Conservation (phyloP, 441 rosid genomes). For the Croton laevigatus region DNA sequence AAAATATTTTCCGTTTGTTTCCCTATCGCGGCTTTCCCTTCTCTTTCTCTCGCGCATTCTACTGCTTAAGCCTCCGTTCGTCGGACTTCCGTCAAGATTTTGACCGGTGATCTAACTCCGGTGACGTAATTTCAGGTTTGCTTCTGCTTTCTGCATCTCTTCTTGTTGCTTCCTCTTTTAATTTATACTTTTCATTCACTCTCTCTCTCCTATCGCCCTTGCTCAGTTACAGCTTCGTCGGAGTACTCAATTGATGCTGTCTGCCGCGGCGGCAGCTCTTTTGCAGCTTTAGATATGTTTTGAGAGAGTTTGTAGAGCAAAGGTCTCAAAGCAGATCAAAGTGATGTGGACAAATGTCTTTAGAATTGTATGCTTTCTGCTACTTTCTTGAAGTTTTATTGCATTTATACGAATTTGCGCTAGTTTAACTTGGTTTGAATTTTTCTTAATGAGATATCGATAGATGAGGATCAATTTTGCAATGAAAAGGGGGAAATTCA, state of each 20-base stretch:
- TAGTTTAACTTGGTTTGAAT: background rate
- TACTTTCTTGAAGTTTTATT: background rate
- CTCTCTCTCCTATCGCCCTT: background rate
- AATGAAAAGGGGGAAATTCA: background rate
- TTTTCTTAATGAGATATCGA: background rate
- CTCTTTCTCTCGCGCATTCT: background rate
- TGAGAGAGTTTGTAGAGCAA: constrained; percentile 6
- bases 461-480: background rate
- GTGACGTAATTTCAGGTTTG: background rate
- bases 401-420: background rate
- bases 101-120: background rate
- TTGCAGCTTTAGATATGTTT: constrained; percentile 8
- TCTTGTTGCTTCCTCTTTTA: background rate
- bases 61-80: background rate
- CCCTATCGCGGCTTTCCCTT: background rate
- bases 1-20: background rate
- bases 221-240: background rate
- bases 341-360: constrained; percentile 98
- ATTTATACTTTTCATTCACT: background rate
- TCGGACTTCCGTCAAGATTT: background rate
- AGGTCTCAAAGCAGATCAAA: constrained; percentile 16
- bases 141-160: background rate
- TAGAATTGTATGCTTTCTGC: constrained; percentile 58
- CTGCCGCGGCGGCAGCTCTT: background rate
- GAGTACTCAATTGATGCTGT: background rate